phyloP scores from a whole-genome alignment of 805 yeast genomes.

The Starmerella khaoyaiensis region DNA sequence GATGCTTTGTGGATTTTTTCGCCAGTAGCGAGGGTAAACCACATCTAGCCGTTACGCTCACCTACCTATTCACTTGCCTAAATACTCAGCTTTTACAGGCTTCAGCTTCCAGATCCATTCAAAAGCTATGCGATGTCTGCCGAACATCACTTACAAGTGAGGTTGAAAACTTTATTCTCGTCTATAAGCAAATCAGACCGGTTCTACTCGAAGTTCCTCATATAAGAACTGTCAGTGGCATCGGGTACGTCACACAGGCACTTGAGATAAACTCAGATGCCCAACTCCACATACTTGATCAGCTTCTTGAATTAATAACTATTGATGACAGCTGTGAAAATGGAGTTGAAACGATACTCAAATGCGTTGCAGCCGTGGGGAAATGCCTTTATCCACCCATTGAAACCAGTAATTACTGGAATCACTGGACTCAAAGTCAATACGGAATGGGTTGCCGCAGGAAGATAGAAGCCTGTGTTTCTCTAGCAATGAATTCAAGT shows the following conservation, averaged over 20 bases:
- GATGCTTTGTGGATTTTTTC: constrained; percentile 50
- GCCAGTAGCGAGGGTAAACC: constrained; percentile 33
- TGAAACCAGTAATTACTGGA: constrained; percentile 16
- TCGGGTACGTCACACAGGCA: constrained; percentile 26
- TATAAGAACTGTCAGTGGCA: constrained; percentile 26
- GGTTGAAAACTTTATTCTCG: constrained; percentile 23
- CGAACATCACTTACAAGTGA: constrained; percentile 21
- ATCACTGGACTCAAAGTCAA: constrained; percentile 24
- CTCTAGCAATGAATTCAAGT: constrained; percentile 31
- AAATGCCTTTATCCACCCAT: constrained; percentile 58
- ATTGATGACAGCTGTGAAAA: constrained; percentile 35
- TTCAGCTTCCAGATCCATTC: constrained; percentile 43
- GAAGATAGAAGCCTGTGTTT: constrained; percentile 33
- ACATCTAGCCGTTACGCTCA: constrained; percentile 41
- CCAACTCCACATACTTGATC: too few species aligned
- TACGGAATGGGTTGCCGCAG: constrained; percentile 27
- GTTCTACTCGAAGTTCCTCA: constrained; percentile 21
- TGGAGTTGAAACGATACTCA: too few species aligned
- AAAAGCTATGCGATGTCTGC: constrained; percentile 32
- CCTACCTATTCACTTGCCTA: constrained; percentile 39
- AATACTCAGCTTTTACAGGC: constrained; percentile 26
- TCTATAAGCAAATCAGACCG: constrained; percentile 21
- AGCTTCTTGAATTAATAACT: constrained; percentile 11
- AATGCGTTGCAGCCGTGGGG: constrained; percentile 58
- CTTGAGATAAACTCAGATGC: constrained; percentile 25